Base-by-base conservation (phyloP, 805 yeast genomes). In the Zygoascus flipseniorum region DNA sequence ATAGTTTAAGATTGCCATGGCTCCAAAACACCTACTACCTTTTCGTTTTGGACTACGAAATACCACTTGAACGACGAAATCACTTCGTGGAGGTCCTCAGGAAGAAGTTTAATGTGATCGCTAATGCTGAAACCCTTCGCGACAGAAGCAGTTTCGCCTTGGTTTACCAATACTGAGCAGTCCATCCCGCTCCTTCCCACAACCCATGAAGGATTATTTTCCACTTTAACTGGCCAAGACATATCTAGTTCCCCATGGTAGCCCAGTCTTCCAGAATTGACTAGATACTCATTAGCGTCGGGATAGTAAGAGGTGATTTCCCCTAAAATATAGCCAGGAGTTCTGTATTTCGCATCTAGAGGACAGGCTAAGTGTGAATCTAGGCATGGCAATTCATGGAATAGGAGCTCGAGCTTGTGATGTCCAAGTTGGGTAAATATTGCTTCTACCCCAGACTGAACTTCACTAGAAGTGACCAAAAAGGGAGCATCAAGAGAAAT, bases 361-460 rank as follows among this genome's bases (percentile, higher is more conserved):
- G 79, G 79, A 0, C 92, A 85, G 8, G 85, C 76, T 8, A 81
- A 74, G 64, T 86, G 93, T 63, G 86, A 92, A 52, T 93, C 61
- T 84, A 78, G 60, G 82, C 76, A 3, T 83, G 76, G 62, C 82
- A 86, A 62, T 85, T 85, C 13, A 93, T 93, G 16, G 90, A 89
- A 64, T 86, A 5, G 95, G 16, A 86, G 63, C 61, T 86, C 95
- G 39, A 86, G 67, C 86, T 14, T 84, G 80, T 77, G 8, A 56
- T 47, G 13, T 19, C 9, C 31, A 3, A 28, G 47, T 44, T 3
- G 32, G 14, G 10, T 6, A 23, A 26, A n/a, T 18, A 20, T 19
- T 8, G 5, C 9, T 3, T 23, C 23, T 35, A 26, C 6, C 9
- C 23, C 23, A 47, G 18, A n/a, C 31, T 16, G 20, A 2, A 16